Evolutionary conservation across 2,329 filamentous ascomycete genomes (phyloP).

Genomic region (Phyllosticta citriasiana): DNA sequence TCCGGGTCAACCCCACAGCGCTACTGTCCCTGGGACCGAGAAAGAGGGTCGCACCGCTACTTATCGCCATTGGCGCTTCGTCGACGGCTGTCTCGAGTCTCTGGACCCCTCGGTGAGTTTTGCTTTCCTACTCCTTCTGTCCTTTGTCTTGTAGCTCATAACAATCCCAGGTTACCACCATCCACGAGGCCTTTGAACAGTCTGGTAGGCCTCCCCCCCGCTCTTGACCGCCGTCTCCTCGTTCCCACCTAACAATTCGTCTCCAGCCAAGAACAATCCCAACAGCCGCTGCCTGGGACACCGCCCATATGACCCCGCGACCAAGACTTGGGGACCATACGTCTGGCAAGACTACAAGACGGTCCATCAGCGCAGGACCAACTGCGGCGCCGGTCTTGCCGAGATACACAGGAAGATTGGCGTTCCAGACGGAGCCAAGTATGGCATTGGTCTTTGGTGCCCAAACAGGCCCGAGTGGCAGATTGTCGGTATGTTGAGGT

Average conservation of each 20-base stretch:
- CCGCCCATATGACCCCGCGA: constrained; percentile 66
- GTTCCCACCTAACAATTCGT: not conserved
- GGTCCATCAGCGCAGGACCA: constrained; percentile 66
- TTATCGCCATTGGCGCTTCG: constrained; percentile 75
- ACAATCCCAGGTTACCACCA: constrained; percentile 59
- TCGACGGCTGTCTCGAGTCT: constrained; percentile 61
- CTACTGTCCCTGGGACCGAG: constrained; percentile 66
- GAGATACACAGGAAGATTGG: constrained; percentile 69
- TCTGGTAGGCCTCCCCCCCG: constrained; percentile 31
- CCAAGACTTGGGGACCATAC: constrained; percentile 66
- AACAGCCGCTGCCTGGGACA: constrained; percentile 68
- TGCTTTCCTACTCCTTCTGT: not conserved
- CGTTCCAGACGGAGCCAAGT: constrained; percentile 50
- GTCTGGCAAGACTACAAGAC: constrained; percentile 77
- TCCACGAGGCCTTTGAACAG: constrained; percentile 72
- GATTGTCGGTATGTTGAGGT: constrained; percentile 50
- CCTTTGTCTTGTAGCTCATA: constrained; percentile 32
- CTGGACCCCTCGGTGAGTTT: constrained; percentile 53
- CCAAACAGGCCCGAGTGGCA: constrained; percentile 87
- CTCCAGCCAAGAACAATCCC: constrained; percentile 42
- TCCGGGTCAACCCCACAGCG: constrained; percentile 65
- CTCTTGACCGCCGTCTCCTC: too few species aligned
- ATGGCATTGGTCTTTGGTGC: constrained; percentile 75
- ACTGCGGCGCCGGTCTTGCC: constrained; percentile 76
- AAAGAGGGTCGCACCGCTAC: constrained; percentile 60